Evolutionary conservation across 495 filamentous ascomycete genomes (phyloP), one percentile per base, ranked within the genome.

Genomic region (Patellaria atrata): DNA sequence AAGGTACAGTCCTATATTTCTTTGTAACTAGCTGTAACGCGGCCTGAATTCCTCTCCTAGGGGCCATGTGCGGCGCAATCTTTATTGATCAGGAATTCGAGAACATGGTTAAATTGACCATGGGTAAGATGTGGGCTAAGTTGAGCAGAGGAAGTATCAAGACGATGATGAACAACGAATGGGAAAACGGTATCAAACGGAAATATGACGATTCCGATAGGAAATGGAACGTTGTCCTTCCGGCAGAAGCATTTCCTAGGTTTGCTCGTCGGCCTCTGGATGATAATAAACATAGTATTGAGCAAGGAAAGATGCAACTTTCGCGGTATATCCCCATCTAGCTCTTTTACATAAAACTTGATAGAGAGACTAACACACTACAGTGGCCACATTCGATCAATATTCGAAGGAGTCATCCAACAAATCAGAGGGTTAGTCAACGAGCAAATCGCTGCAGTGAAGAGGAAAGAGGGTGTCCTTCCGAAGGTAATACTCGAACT

Each of bases 151-250:
- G 19, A 6, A 9, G 12, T 2, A 39, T 25, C 1, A 38, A 35
- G 15, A 25, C 21, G 11, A 22, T 47, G 17, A 30, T 47, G 34
- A 44, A 39, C 12, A 22, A 14, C 5, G 25, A 43, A 24, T 47
- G 44, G 44, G 44, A 44, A 40, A 14, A 44, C 22, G 35, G 28
- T 1, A 47, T 47, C 40, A 47, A 47, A 31, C 25, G 35, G 18
- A 33, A 10, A 7, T 34, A 34, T 29, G n/a, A 34, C 13, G 28
- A 30, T 4, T 4, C 31, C 3, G 22, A 38, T 31, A 6, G 31
- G 5, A 16, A 19, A 23, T 37, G 15, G 21, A 20, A 18, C 10
- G 8, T 40, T 15, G 22, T 5, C n/a, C 15, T 43, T 13, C 27
- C 27, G 6, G 10, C 4, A 14, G 28, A 16, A 18, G 6, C 21